Conservation (phyloP, 2,329 filamentous ascomycete genomes). For the Aureobasidium sp. region DNA sequence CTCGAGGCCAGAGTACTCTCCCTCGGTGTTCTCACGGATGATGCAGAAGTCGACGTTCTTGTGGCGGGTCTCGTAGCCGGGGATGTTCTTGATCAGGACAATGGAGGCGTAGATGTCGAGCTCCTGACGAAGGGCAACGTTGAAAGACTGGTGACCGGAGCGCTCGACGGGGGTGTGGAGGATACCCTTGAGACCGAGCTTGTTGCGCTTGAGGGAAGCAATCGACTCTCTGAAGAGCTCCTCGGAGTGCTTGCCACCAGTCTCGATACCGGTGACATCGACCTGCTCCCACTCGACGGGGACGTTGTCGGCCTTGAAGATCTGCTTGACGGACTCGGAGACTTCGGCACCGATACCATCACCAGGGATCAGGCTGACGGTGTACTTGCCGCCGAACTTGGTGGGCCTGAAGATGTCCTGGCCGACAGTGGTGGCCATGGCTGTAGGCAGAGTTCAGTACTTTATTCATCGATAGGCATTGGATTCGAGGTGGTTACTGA, state of each 20-base stretch:
- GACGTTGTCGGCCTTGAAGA: conserved; percentile 99
- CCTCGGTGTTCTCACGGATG: conserved; percentile 99
- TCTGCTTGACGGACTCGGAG: conserved; percentile 94
- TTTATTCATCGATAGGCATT: conserved; percentile 13
- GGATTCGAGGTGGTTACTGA: conserved; percentile 29
- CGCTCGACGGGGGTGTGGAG: conserved; percentile 94
- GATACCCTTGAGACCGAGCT: conserved; percentile 92
- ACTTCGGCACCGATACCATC: conserved; percentile 98
- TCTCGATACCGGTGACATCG: conserved; percentile 85
- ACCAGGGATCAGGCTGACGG: conserved; percentile 90
- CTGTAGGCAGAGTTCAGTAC: conserved; percentile 23
- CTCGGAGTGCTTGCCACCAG: conserved; percentile 79
- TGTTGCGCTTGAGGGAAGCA: conserved; percentile 93
- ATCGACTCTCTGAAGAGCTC: conserved; percentile 94
- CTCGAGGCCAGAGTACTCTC: conserved; percentile 98
- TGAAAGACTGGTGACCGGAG: conserved; percentile 98
- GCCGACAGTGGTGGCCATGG: conserved; percentile 61
- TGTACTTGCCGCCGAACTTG: conserved; percentile 99
- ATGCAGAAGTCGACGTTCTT: conserved; percentile 97
- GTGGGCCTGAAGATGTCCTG: conserved; percentile 98
- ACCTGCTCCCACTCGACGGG: conserved; percentile 99
- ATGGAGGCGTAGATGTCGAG: conserved; percentile 99
- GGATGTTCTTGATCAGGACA: conserved; percentile 98
- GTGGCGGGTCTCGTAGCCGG: conserved; percentile 95
- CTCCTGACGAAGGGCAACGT: conserved; percentile 97